Percentiles rank a stretch among this genome's conserved stretches.
Conservation (phyloP, 352 stramenopile species). For the Phytophthora melonis region DNA sequence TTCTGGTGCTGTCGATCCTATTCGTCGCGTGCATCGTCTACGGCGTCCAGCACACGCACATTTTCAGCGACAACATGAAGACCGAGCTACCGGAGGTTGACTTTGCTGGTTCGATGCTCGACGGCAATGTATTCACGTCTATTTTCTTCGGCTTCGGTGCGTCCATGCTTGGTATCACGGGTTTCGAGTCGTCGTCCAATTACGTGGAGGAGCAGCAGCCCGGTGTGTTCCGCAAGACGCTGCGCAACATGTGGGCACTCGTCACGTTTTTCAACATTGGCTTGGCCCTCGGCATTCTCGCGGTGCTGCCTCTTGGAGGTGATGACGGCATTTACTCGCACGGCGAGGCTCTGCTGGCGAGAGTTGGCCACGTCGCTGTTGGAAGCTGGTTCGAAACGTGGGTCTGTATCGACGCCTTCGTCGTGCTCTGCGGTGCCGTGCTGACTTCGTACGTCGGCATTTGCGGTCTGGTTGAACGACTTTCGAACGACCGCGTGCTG, state of each 20-base stretch:
- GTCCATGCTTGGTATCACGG: conserved; percentile 89
- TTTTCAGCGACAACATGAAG: conserved; percentile 75
- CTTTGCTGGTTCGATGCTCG: conserved; percentile 52
- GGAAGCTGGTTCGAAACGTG: conserved; percentile 53
- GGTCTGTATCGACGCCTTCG: conserved; percentile 84
- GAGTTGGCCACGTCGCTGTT: conserved; percentile 45
- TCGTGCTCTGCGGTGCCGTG: conserved; percentile 82
- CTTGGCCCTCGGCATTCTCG: conserved; percentile 57
- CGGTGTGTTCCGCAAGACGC: conserved; percentile 79
- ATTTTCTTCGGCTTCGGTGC: conserved; percentile 81
- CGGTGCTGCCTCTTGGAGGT: conserved; percentile 55
- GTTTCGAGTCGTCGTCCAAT: conserved; percentile 90
- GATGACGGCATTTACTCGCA: conserved; percentile 50
- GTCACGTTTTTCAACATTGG: conserved; percentile 86
- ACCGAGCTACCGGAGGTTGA: conserved; percentile 63
- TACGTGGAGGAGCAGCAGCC: conserved; percentile 89
- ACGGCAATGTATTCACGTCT: conserved; percentile 53
- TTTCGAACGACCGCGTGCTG: conserved; percentile 73
- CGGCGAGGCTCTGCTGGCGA: conserved; percentile 66
- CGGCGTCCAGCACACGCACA: conserved; percentile 55
- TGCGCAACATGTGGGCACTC: conserved; percentile 83
- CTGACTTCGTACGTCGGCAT: conserved; percentile 88
- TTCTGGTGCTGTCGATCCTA: conserved; percentile 70
- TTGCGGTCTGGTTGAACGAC: conserved; percentile 70
- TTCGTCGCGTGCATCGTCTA: conserved; percentile 62